These are phyloP conservation scores for Tetratostichococcus sp. DNA, from an alignment of 139 green algal species.

Conservation along the genomic window DNA sequence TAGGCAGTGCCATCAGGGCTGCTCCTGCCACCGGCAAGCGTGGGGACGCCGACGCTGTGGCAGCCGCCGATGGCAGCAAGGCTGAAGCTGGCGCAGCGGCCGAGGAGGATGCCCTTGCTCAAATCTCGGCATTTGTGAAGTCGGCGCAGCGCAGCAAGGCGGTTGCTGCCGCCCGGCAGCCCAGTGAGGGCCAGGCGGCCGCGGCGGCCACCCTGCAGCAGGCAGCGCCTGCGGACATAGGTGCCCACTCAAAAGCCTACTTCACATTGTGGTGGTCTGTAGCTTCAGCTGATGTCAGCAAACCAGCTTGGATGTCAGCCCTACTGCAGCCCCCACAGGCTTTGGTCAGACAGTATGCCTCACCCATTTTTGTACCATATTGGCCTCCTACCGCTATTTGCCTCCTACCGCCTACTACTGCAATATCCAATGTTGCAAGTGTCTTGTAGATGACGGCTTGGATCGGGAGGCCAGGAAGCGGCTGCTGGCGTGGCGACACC, in stretches of 20 bases:
- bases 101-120: slow-evolving; percentile 9
- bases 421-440: too few relatives aligned
- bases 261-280: too few relatives aligned
- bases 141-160: not conserved
- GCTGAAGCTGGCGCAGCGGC: slow-evolving; percentile 1
- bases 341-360: too few relatives aligned
- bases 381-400: too few relatives aligned
- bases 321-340: too few relatives aligned
- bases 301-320: too few relatives aligned
- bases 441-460: not conserved
- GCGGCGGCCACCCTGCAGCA: not conserved
- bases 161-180: not conserved
- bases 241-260: too few relatives aligned
- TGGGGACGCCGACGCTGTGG: not conserved
- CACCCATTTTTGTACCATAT: too few relatives aligned
- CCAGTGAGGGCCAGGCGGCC: not conserved
- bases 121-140: slow-evolving; percentile 15
- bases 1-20: slow-evolving; percentile 19
- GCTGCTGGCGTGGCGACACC: slow-evolving; percentile 23
- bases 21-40: not conserved
- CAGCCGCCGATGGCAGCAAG: too few relatives aligned
- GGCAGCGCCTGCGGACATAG: not conserved
- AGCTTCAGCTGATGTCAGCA: too few relatives aligned
- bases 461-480: slow-evolving; percentile 1
- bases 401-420: too few relatives aligned